These are phyloP conservation scores for Calocybe cyanea DNA, from an alignment of 768 basidiomycete genomes.

Conservation along the genomic window DNA sequence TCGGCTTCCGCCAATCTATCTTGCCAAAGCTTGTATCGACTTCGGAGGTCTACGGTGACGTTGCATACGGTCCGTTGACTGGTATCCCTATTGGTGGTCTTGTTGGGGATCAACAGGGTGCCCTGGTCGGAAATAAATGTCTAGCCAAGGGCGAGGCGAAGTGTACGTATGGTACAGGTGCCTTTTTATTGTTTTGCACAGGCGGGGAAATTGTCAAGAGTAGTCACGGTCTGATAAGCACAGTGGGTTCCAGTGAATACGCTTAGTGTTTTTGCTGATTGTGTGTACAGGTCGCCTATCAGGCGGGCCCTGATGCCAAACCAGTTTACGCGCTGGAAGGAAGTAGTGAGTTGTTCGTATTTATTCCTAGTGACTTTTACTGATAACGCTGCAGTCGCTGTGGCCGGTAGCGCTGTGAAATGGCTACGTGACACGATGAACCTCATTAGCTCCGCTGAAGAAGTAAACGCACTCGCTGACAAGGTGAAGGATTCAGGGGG, in stretches of 20 bases:
- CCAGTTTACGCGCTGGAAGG: slow-evolving; percentile 95
- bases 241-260: slow-evolving; percentile 41
- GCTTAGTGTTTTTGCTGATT: slow-evolving; percentile 1
- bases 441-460: slow-evolving; percentile 73
- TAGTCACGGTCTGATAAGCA: slow-evolving; percentile 82
- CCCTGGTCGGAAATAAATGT: slow-evolving; percentile 95
- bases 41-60: slow-evolving; percentile 86
- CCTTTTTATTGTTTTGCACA: slow-evolving; percentile 94
- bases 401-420: slow-evolving; percentile 93
- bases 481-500: slow-evolving; percentile 80
- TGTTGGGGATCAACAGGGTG: slow-evolving; percentile 98
- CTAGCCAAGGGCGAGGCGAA: slow-evolving; percentile 89
- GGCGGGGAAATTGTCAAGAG: slow-evolving; percentile 85
- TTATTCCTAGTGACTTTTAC: neutral
- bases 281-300: slow-evolving; percentile 74
- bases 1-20: slow-evolving; percentile 71
- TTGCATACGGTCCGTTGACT: slow-evolving; percentile 60
- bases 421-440: slow-evolving; percentile 93
- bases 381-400: slow-evolving; percentile 56
- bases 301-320: slow-evolving; percentile 71
- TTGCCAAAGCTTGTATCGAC: slow-evolving; percentile 88
- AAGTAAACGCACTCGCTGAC: slow-evolving; percentile 83
- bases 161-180: slow-evolving; percentile 97
- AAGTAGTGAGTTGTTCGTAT: slow-evolving; percentile 56
- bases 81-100: slow-evolving; percentile 88